A percentile compares a stretch with the other conserved stretches of the same genome.
Conservation (phyloP, 2,329 filamentous ascomycete species). For the Colletotrichum simmondsii region DNA sequence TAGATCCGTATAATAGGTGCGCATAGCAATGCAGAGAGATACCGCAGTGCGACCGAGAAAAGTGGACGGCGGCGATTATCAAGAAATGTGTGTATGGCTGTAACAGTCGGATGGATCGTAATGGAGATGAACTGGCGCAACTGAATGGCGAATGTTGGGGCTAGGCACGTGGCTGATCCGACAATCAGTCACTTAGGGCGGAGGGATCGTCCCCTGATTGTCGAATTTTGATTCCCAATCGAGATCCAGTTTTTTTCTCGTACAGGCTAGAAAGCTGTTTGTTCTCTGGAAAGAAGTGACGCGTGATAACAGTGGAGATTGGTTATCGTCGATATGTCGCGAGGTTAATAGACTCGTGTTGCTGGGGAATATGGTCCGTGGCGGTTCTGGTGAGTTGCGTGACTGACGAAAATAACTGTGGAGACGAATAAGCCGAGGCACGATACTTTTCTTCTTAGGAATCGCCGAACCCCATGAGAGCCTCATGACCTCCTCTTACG, state of each 20-base stretch:
- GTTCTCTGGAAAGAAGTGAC: neutral
- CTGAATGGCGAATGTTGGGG: neutral
- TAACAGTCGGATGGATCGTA: neutral
- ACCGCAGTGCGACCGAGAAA: slow-evolving; percentile 30
- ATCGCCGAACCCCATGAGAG: slow-evolving; percentile 10
- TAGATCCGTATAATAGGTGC: neutral
- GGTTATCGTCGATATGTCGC: neutral
- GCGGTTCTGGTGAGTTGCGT: neutral
- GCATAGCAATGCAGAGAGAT: slow-evolving; percentile 23
- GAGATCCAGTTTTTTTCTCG: neutral
- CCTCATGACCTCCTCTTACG: slow-evolving; percentile 10
- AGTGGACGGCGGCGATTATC: slow-evolving; percentile 12
- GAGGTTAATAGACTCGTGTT: neutral
- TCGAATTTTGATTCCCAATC: neutral
- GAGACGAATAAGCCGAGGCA: neutral
- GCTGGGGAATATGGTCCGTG: neutral
- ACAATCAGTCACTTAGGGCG: neutral
- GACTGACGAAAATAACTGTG: neutral
- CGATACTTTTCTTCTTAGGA: neutral
- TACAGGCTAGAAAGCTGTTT: neutral
- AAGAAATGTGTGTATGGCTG: neutral
- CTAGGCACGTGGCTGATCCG: neutral
- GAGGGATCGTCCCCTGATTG: neutral
- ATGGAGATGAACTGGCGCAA: neutral
- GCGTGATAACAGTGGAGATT: slow-evolving; percentile 15